Base-by-base conservation (phyloP, 805 yeast species). In the Kluyveromyces starmeri region DNA sequence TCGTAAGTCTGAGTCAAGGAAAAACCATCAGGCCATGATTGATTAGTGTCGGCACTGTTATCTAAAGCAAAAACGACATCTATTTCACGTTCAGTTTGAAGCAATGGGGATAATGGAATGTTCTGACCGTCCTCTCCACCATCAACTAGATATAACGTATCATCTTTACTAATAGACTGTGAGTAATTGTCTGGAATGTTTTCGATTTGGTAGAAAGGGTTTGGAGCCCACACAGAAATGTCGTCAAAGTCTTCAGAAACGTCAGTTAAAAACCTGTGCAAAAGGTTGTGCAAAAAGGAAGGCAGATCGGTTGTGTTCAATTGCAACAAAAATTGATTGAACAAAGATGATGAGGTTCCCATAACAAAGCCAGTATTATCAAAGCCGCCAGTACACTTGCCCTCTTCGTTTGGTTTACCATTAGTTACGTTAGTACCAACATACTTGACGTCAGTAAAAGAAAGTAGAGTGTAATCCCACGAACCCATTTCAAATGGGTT, bases 291-390 rank as follows among this genome's bases (percentile, higher is more conserved):
- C 7, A 78, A 45, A 15, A 62, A 61, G 11, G 76, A 73, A 3
- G 67, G 46, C 2, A 72, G 37, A 16, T 71, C 68, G 1, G 79
- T 67, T 14, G 73, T 53, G 52, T 79, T 75, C 40, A 81, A 54
- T 45, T 70, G 69, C 28, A 78, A 57, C 13, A 83, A 50, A 36
- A 80, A 65, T 52, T 75, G 76, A 54, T 85, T 85, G 66, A 85
- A 85, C 35, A 85, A 60, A 2, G 88, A 67, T 1, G 94, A 81
- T 2, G 95, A 83, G 3, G 95, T 78, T 27, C 92, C 95, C 61
- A 83, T 62, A 27, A 83, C 61, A 50, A 73, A 84, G 4, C 95
- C 94, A 5, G 83, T 78, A 51, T 83, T 83, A 56, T 86, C 95
- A 41, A 69, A 77, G 4, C 89, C 88, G 4, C 64, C 69, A 36